A percentile compares a stretch with the other conserved stretches of the same genome.
Evolutionary conservation across 1,284 basidiomycete genomes (phyloP).

Genomic region (Ganoderma meredithae): DNA sequence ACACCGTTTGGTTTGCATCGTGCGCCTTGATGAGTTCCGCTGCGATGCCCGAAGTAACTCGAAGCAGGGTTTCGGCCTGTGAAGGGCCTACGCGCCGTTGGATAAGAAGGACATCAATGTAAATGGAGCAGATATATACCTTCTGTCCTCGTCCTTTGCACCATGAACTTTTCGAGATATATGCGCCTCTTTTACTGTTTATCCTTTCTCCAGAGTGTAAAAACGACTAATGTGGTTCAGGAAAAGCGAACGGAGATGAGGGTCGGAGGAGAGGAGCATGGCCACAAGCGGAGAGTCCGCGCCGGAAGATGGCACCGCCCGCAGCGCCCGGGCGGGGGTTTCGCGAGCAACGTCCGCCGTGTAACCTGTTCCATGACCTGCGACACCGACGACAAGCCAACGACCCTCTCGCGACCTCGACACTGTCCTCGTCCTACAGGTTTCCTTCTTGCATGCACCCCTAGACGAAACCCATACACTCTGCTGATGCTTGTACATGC

Average conservation of each 20-base stretch:
- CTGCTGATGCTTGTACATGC: slow-evolving; percentile 56
- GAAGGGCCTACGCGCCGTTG: slow-evolving; percentile 64
- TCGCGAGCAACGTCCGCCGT: slow-evolving; percentile 11
- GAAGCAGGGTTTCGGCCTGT: slow-evolving; percentile 90
- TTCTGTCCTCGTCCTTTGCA: slow-evolving; percentile 55
- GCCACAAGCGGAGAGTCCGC: slow-evolving; percentile 27
- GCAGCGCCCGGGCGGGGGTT: slow-evolving; percentile 11
- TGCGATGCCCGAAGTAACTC: slow-evolving; percentile 95
- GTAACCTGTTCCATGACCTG: slow-evolving; percentile 4
- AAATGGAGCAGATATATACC: slow-evolving; percentile 38
- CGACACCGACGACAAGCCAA: slow-evolving; percentile 12
- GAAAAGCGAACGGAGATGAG: slow-evolving; percentile 15
- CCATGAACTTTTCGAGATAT: slow-evolving; percentile 44
- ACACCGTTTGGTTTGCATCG: slow-evolving; percentile 78
- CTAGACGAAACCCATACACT: neutral
- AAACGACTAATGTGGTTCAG: neutral
- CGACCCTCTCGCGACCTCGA: slow-evolving; percentile 17
- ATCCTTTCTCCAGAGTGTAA: neutral
- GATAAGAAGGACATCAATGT: slow-evolving; percentile 10
- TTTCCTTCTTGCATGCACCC: slow-evolving; percentile 12
- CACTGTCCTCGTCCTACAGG: neutral
- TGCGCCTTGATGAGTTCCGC: slow-evolving; percentile 93
- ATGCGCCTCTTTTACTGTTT: neutral
- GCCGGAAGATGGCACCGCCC: slow-evolving; percentile 16
- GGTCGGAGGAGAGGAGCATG: slow-evolving; percentile 25